Conservation (phyloP, 768 basidiomycete genomes). For the Auriscalpium vulgare region DNA sequence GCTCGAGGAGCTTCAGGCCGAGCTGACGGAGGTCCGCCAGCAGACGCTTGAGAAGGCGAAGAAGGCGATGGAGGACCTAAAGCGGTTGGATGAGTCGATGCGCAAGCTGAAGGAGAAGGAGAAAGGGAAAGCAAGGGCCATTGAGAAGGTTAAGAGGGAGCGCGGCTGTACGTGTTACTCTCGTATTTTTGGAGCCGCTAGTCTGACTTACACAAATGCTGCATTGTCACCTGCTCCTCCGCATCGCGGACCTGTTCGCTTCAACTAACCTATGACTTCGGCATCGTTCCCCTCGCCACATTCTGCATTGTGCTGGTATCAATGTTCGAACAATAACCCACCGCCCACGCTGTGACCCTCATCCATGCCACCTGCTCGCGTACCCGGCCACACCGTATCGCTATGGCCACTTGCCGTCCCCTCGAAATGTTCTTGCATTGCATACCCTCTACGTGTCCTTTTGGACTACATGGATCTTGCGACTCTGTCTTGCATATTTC, state of each 20-base stretch:
- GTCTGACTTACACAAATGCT: constrained; percentile 12
- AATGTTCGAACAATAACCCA: no score
- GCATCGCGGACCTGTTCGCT: constrained; percentile 3
- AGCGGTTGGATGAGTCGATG: constrained; percentile 69
- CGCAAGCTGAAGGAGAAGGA: constrained; percentile 69
- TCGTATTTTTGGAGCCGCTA: neutral
- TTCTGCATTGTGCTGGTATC: no score
- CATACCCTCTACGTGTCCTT: no score
- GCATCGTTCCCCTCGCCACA: no score
- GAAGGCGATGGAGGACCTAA: constrained; percentile 72
- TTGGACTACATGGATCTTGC: no score
- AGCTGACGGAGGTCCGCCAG: constrained; percentile 48
- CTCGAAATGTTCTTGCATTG: no score
- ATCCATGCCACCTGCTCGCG: no score
- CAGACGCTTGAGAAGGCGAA: constrained; percentile 53
- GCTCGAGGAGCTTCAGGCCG: constrained; percentile 53
- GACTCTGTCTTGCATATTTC: no score
- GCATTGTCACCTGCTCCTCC: constrained; percentile 4
- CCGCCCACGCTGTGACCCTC: no score
- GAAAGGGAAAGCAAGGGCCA: constrained; percentile 61
- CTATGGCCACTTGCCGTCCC: no score
- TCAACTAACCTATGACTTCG: neutral
- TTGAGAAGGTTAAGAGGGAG: constrained; percentile 67
- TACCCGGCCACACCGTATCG: no score
- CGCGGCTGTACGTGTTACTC: constrained; percentile 58